Evolutionary conservation across 345 rosid genomes (phyloP).

Genomic region (Abelmoschus esculentus): DNA sequence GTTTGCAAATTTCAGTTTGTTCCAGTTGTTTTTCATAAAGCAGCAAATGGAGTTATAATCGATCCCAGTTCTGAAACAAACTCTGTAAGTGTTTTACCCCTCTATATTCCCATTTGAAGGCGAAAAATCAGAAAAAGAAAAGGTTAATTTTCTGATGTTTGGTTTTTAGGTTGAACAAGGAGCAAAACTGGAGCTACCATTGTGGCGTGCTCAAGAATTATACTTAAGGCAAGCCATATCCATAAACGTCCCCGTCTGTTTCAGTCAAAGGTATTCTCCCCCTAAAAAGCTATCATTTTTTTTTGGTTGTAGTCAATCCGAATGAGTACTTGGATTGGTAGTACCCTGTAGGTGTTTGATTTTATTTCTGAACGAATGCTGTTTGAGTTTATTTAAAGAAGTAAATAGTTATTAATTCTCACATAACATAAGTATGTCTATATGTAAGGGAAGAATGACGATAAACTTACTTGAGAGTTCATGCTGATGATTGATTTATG

Average conservation of each 20-base stretch:
- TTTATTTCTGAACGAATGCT: neutral
- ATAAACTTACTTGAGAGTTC: neutral
- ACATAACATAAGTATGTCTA: neutral
- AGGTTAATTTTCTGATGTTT: neutral
- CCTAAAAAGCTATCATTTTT: neutral
- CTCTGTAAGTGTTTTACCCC: neutral
- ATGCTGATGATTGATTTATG: neutral
- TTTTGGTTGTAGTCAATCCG: neutral
- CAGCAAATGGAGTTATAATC: conserved; percentile 1
- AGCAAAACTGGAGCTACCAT: neutral
- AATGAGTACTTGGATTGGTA: neutral
- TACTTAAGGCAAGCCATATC: conserved; percentile 1
- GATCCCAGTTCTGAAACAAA: conserved; percentile 1
- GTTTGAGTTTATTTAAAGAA: neutral
- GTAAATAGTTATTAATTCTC: neutral
- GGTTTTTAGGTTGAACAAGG: conserved; percentile 1
- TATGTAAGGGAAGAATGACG: neutral
- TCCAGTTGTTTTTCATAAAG: conserved; percentile 6
- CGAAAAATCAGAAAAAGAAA: neutral
- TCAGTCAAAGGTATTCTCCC: neutral
- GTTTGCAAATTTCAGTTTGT: neutral
- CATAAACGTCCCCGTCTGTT: conserved; percentile 1
- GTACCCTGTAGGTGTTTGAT: neutral
- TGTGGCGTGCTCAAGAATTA: conserved; percentile 1
- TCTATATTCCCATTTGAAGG: too few species aligned